These are phyloP conservation scores for Colletotrichum zoysiae DNA, from an alignment of 2,329 filamentous ascomycete species.

Conservation along the genomic window DNA sequence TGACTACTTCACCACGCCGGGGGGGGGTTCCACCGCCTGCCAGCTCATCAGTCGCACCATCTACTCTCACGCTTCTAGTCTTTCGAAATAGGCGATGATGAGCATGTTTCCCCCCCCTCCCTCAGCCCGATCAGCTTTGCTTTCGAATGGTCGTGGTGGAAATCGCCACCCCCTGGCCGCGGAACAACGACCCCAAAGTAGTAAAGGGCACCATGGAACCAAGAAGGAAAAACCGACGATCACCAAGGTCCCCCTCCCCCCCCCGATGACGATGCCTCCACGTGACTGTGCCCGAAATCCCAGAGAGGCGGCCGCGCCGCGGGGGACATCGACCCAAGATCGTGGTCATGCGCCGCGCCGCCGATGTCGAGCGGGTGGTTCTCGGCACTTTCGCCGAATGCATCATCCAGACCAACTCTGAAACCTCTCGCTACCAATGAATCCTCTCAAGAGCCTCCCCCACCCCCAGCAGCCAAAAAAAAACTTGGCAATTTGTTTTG, in stretches of 20 bases:
- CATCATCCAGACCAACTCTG: neutral
- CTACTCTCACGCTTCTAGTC: neutral
- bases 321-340: constrained; percentile 13
- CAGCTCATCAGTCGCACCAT: constrained; percentile 22
- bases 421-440: constrained; percentile 15
- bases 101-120: no score
- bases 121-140: neutral
- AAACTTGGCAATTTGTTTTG: neutral
- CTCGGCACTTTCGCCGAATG: neutral
- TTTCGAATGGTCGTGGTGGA: no score
- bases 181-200: constrained; percentile 4
- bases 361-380: constrained; percentile 43
- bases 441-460: neutral
- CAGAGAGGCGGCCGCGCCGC: constrained; percentile 11
- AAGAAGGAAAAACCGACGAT: neutral
- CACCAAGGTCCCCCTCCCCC: neutral
- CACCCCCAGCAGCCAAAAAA: neutral
- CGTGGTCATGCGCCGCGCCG: constrained; percentile 39
- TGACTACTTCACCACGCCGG: neutral
- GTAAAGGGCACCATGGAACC: neutral
- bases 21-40: neutral
- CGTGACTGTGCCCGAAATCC: neutral
- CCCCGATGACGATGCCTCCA: neutral
- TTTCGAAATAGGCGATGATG: neutral
- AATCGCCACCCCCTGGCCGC: neutral